Conservation (phyloP, 768 basidiomycete genomes). For the Pleurotus eryngii region DNA sequence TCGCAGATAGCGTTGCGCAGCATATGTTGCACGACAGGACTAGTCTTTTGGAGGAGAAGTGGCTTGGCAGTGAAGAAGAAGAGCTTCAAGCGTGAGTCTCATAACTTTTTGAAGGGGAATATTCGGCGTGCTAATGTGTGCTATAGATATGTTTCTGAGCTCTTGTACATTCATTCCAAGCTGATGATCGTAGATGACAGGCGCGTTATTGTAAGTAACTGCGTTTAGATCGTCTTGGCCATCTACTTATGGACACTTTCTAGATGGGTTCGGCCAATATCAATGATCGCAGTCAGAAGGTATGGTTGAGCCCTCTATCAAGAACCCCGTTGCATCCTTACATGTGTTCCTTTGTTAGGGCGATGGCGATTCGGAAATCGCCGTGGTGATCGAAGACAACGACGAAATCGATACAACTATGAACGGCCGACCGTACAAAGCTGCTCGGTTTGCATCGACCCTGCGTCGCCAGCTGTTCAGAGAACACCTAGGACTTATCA, state of each 20-base stretch:
- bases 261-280: slow-evolving; percentile 94
- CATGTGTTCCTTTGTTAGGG: slow-evolving; percentile 43
- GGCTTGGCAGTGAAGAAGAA: slow-evolving; percentile 81
- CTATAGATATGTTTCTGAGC: slow-evolving; percentile 73
- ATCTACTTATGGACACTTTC: neutral
- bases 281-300: slow-evolving; percentile 85
- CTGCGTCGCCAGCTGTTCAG: slow-evolving; percentile 81
- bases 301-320: slow-evolving; percentile 14
- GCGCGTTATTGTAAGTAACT: slow-evolving; percentile 71
- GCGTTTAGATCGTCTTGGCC: neutral
- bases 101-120: slow-evolving; percentile 5
- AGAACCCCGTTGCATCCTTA: neutral
- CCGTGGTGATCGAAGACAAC: slow-evolving; percentile 84
- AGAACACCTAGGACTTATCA: slow-evolving; percentile 86
- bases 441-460: slow-evolving; percentile 76
- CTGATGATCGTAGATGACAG: slow-evolving; percentile 94
- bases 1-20: slow-evolving; percentile 77
- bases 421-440: slow-evolving; percentile 74
- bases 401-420: slow-evolving; percentile 74
- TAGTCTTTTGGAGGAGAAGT: slow-evolving; percentile 68
- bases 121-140: slow-evolving; percentile 10
- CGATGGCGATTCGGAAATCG: slow-evolving; percentile 94
- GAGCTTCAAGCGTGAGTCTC: slow-evolving; percentile 71
- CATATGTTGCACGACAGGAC: slow-evolving; percentile 69
- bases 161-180: slow-evolving; percentile 83